These are phyloP conservation scores for Besnoitia besnoiti DNA, from an alignment of 169 alveolate species.

Conservation along the genomic window DNA sequence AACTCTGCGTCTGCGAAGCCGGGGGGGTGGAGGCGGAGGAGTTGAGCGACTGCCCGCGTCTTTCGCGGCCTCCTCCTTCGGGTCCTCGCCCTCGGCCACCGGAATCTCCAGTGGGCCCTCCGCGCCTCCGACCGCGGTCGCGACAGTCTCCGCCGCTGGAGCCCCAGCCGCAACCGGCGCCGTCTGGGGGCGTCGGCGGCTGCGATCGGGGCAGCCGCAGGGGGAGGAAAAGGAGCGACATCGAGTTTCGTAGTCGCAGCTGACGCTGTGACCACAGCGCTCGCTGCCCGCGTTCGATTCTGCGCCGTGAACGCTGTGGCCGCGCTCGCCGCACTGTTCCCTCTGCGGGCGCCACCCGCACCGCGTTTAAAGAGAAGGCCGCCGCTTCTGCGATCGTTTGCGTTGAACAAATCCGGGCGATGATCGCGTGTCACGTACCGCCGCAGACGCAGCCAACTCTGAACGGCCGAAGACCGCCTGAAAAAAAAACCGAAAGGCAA, in stretches of 20 bases:
- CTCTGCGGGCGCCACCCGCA: constrained; percentile 16
- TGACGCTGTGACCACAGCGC: not conserved
- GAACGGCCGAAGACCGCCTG: constrained; percentile 59
- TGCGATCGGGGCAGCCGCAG: constrained; percentile 34
- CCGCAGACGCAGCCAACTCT: constrained; percentile 47
- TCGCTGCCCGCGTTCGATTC: not conserved
- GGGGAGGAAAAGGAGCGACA: constrained; percentile 39
- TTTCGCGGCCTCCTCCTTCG: too few species aligned
- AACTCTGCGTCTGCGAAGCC: not conserved
- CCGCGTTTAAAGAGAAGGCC: constrained; percentile 56
- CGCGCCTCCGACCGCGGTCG: not conserved
- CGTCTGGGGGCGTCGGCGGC: constrained; percentile 19
- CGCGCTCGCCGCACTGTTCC: not conserved
- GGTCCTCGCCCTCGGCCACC: not conserved
- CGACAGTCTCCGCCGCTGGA: too few species aligned
- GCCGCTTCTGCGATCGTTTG: constrained; percentile 20
- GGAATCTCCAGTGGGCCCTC: not conserved
- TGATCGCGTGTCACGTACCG: constrained; percentile 53
- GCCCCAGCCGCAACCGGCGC: not conserved
- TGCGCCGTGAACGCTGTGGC: not conserved
- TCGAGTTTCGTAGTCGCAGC: constrained; percentile 23
- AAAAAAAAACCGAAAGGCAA: not conserved
- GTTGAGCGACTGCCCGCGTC: not conserved
- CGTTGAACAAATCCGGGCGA: constrained; percentile 50
- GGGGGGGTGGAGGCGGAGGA: not conserved